Percentiles rank a stretch among this genome's conserved stretches.
Conservation (phyloP, 2,329 filamentous ascomycete species). For the Ophiostoma angusticollis region DNA sequence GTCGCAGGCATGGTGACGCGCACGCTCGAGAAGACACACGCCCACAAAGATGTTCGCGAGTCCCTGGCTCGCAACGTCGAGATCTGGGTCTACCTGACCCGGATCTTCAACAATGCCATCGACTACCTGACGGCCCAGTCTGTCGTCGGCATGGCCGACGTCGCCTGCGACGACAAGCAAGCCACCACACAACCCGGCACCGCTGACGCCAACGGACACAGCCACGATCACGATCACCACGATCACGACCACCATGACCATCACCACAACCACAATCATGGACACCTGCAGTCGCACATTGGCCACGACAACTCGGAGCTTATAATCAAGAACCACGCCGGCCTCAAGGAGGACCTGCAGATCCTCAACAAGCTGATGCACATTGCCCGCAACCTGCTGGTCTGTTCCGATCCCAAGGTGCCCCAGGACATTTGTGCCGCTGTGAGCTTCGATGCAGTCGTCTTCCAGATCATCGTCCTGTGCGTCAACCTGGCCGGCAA, state of each 20-base stretch:
- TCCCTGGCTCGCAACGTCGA: constrained; percentile 48
- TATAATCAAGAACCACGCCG: constrained; percentile 49
- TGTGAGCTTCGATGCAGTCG: constrained; percentile 52
- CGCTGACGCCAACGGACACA: constrained; percentile 1
- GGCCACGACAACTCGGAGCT: constrained; percentile 46
- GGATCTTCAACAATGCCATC: constrained; percentile 48
- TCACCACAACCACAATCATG: constrained; percentile 1
- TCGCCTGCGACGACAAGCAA: constrained; percentile 25
- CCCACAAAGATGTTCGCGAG: constrained; percentile 48
- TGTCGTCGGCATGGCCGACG: constrained; percentile 40
- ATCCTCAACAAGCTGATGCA: constrained; percentile 56
- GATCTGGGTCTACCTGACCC: constrained; percentile 52
- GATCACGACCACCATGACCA: constrained; percentile 25
- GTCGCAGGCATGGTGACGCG: constrained; percentile 45
- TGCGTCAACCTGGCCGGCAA: constrained; percentile 57
- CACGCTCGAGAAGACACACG: constrained; percentile 52
- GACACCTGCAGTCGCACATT: neutral
- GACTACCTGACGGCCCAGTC: constrained; percentile 47
- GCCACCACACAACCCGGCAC: too few relatives aligned
- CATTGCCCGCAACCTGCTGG: constrained; percentile 51
- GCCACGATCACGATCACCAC: neutral
- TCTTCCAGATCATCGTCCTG: constrained; percentile 51
- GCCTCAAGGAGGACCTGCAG: constrained; percentile 48
- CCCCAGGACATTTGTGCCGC: constrained; percentile 54
- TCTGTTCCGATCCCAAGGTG: constrained; percentile 50